These are phyloP conservation scores for Xylariomycetidae sp. DNA, from an alignment of 2,329 filamentous ascomycete genomes.

Conservation along the genomic window DNA sequence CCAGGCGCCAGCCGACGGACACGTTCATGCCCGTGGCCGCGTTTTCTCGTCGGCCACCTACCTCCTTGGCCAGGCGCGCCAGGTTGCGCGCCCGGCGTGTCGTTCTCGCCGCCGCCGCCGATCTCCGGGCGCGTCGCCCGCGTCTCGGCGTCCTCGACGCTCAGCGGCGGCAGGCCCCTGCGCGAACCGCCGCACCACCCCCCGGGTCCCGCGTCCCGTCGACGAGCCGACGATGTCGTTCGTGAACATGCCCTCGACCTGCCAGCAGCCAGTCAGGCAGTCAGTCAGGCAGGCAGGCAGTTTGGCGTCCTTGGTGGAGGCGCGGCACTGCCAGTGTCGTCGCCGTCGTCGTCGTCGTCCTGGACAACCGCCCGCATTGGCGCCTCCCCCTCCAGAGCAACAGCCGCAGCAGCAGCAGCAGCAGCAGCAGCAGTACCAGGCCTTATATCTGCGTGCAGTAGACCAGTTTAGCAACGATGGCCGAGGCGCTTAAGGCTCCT, in stretches of 20 bases:
- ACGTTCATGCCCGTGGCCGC: conserved; percentile 47
- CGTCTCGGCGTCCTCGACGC: conserved; percentile 32
- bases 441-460: too few relatives aligned
- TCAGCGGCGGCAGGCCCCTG: conserved; percentile 37
- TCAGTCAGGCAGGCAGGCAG: too few relatives aligned
- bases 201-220: conserved; percentile 39
- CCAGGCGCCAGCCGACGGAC: conserved; percentile 48
- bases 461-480: too few relatives aligned
- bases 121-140: conserved; percentile 35
- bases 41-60: conserved; percentile 48
- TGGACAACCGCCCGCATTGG: too few relatives aligned
- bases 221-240: conserved; percentile 52
- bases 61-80: conserved; percentile 48
- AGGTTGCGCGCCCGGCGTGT: conserved; percentile 49
- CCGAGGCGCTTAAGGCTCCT: too few relatives aligned
- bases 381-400: too few relatives aligned
- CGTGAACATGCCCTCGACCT: conserved; percentile 52
- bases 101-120: conserved; percentile 47
- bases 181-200: conserved; percentile 49
- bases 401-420: too few relatives aligned
- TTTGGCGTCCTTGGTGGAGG: too few relatives aligned
- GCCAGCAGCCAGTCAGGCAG: too few relatives aligned
- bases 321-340: too few relatives aligned
- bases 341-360: too few relatives aligned
- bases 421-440: too few relatives aligned